A percentile compares a stretch with the other conserved stretches of the same genome.
phyloP scores from a whole-genome alignment of 768 basidiomycete species.

The Podaxis sp. region DNA sequence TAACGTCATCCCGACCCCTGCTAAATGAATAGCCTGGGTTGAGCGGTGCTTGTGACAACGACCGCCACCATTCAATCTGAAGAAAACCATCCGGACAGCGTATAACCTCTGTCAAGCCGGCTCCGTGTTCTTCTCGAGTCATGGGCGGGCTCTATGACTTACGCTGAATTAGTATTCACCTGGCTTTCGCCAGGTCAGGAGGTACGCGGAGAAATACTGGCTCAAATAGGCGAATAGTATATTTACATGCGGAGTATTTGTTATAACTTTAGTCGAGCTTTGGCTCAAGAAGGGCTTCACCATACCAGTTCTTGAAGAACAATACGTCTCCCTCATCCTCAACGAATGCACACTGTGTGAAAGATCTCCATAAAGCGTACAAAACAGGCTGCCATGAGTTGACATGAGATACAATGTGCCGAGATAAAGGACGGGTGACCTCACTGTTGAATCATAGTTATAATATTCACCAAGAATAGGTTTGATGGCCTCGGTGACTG shows the following conservation, averaged over 20 bases:
- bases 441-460: constrained; percentile 57
- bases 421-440: constrained; percentile 15
- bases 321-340: constrained; percentile 55
- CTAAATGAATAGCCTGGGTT: background rate
- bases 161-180: too few species aligned
- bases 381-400: constrained; percentile 31
- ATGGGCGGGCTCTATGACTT: too few species aligned
- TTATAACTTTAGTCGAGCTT: background rate
- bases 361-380: constrained; percentile 55
- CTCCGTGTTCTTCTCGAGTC: too few species aligned
- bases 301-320: constrained; percentile 54
- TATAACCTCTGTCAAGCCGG: too few species aligned
- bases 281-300: constrained; percentile 34
- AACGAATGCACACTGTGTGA: constrained; percentile 58
- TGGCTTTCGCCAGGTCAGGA: too few species aligned
- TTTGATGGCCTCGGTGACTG: constrained; percentile 46
- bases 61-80: background rate
- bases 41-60: background rate
- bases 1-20: background rate
- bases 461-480: constrained; percentile 54
- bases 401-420: background rate
- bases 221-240: background rate
- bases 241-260: background rate
- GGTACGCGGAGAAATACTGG: too few species aligned
- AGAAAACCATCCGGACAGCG: background rate